Conservation (phyloP, 1,139 yeast genomes). For the Saccharomyces uvarum region DNA sequence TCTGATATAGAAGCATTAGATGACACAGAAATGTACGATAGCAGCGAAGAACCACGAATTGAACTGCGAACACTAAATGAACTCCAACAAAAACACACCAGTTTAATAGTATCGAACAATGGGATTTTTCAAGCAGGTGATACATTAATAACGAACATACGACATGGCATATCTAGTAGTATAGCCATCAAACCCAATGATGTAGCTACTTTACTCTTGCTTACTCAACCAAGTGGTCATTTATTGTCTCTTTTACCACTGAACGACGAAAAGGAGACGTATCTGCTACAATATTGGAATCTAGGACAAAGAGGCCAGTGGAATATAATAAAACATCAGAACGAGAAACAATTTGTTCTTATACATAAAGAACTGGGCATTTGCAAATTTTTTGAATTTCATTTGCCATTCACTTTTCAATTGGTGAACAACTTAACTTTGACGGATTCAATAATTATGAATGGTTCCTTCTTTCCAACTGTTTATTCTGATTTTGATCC, state of each 20-base stretch:
- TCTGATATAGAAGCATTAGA: constrained; percentile 16
- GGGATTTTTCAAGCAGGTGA: constrained; percentile 10
- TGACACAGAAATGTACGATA: not conserved
- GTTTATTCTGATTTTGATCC: constrained; percentile 1
- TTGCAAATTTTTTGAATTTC: constrained; percentile 20
- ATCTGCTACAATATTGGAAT: constrained; percentile 15
- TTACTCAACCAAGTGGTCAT: constrained; percentile 14
- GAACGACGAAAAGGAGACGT: not conserved
- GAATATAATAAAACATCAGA: constrained; percentile 14
- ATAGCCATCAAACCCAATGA: constrained; percentile 5
- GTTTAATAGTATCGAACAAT: constrained; percentile 11
- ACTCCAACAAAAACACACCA: not conserved
- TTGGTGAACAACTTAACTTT: constrained; percentile 19
- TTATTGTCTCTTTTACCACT: constrained; percentile 13
- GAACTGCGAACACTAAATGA: not conserved
- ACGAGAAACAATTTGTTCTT: constrained; percentile 15
- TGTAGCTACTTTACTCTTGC: constrained; percentile 9
- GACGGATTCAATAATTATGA: constrained; percentile 13
- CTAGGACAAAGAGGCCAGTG: constrained; percentile 15
- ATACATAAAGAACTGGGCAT: constrained; percentile 12
- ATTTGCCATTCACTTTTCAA: constrained; percentile 11
- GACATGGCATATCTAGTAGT: constrained; percentile 11
- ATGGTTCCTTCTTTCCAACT: constrained; percentile 12
- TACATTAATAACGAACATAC: constrained; percentile 2
- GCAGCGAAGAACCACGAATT: not conserved